A percentile compares a stretch with the other conserved stretches of the same genome.
Conservation (phyloP, 2,329 filamentous ascomycete genomes). For the Zymoseptoria tritici region DNA sequence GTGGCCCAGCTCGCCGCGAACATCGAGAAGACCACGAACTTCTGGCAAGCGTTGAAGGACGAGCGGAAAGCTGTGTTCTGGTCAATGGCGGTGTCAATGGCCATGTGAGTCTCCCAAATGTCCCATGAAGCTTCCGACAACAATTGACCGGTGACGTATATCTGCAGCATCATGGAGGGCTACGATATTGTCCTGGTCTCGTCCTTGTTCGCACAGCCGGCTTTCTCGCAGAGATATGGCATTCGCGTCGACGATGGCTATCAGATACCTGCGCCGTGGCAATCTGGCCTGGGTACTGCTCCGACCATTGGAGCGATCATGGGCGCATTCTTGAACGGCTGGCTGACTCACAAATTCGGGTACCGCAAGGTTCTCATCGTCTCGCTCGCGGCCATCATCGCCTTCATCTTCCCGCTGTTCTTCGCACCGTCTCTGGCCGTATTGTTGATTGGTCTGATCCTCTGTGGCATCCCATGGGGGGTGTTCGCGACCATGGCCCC, state of each 20-base stretch:
- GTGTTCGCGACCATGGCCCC: conserved; percentile 10
- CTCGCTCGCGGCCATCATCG: conserved; percentile 46
- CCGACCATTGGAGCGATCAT: conserved; percentile 50
- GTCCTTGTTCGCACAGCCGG: conserved; percentile 29
- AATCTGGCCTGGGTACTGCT: conserved; percentile 50
- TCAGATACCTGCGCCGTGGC: conserved; percentile 49
- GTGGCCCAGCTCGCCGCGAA: neutral
- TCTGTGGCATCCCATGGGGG: conserved; percentile 37
- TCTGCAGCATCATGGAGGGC: conserved; percentile 32
- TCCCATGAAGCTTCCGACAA: neutral
- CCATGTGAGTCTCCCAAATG: neutral
- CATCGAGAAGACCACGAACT: neutral
- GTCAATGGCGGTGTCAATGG: conserved; percentile 10
- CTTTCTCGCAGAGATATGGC: conserved; percentile 35
- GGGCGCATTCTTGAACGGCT: conserved; percentile 60
- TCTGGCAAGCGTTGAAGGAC: conserved; percentile 4
- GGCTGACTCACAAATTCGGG: conserved; percentile 48
- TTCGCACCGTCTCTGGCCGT: conserved; percentile 30
- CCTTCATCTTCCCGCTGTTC: conserved; percentile 47
- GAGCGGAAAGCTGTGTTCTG: conserved; percentile 10
- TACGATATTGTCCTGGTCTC: conserved; percentile 33
- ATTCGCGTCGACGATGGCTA: conserved; percentile 33
- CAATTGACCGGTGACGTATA: neutral
- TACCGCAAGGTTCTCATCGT: conserved; percentile 48
- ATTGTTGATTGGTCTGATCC: conserved; percentile 28